Evolutionary conservation across 345 rosid genomes (phyloP), one percentile per base, ranked within the genome.

Genomic region (Pugionium cornutum): DNA sequence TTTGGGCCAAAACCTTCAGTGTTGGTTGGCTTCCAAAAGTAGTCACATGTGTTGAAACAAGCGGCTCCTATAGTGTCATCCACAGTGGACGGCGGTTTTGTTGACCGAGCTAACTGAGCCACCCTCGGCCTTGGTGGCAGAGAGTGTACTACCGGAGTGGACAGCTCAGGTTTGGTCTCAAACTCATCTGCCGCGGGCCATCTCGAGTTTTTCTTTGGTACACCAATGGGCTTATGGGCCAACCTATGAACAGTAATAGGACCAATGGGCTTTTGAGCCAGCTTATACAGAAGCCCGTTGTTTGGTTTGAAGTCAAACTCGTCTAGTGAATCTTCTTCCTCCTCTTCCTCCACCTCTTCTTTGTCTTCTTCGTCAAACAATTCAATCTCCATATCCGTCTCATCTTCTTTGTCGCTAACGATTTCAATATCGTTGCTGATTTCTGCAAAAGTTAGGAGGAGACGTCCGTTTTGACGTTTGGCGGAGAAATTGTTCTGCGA

Each of bases 381-480:
- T 9, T 40, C 41, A 36, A 49, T 51, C 44, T 78, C 76, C 3
- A 62, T 34, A 7, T 39, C 77, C 45, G 4, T 45, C 25, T 66
- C 83, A 1, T 70, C 68, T 11, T 46, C 40, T 5, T 54, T 46
- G 9, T 70, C 72, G 32, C 51, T 31, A 39, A 32, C 68, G 9
- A 44, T 56, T 57, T 79, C 67, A 41, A 51, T 9, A 33, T 67
- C 73, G 31, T 61, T 39, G 8, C 50, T 39, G 41, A 34, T 9
- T 27, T 64, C 72, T 1, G 61, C 62, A 11, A 94, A 84, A n/a
- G 92, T 79, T 50, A 95, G 96, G 10, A 91, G 84, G 53, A 95
- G 96, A 53, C 97, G 96, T 44, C 97, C 99, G 53, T 84, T 78
- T 50, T 84, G 81, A 9, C 99, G 91, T 50, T 78, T 82, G 29